A percentile compares a stretch with the other conserved stretches of the same genome.
phyloP scores from a whole-genome alignment of 495 filamentous ascomycete genomes.

The Viridothelium virens region DNA sequence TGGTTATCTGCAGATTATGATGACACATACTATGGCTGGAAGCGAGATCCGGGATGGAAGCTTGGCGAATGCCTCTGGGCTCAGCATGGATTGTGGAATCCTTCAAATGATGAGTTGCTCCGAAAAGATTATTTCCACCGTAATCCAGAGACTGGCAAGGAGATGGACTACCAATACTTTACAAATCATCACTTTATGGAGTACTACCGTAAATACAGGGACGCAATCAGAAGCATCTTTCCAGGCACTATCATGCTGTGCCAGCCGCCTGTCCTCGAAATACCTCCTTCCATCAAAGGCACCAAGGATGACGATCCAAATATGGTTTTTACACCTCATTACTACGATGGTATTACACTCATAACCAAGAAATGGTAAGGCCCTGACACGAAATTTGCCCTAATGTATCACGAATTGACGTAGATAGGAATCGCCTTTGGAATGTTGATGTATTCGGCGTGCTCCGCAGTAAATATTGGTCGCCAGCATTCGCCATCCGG shows the following conservation, averaged over 20 bases:
- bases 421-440: constrained; percentile 71
- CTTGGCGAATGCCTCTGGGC: constrained; percentile 93
- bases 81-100: constrained; percentile 94
- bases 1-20: constrained; percentile 73
- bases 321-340: constrained; percentile 90
- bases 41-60: constrained; percentile 78
- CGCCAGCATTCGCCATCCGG: constrained; percentile 83
- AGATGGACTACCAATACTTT: constrained; percentile 72
- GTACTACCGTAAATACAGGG: constrained; percentile 67
- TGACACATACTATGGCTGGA: constrained; percentile 84
- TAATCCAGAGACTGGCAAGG: constrained; percentile 59
- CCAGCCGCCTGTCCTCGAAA: constrained; percentile 84
- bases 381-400: neutral
- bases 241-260: constrained; percentile 79
- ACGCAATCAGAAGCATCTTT: constrained; percentile 66
- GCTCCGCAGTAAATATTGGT: constrained; percentile 77
- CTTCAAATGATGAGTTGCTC: constrained; percentile 63
- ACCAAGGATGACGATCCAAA: constrained; percentile 81
- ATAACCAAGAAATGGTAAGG: constrained; percentile 91
- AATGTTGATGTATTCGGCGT: constrained; percentile 94
- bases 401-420: constrained; percentile 16
- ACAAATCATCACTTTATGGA: constrained; percentile 84
- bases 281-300: constrained; percentile 81
- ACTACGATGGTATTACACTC: constrained; percentile 91
- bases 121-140: constrained; percentile 84